phyloP scores from a whole-genome alignment of 257 asterid genomes.

The Solanum tacnaense region DNA sequence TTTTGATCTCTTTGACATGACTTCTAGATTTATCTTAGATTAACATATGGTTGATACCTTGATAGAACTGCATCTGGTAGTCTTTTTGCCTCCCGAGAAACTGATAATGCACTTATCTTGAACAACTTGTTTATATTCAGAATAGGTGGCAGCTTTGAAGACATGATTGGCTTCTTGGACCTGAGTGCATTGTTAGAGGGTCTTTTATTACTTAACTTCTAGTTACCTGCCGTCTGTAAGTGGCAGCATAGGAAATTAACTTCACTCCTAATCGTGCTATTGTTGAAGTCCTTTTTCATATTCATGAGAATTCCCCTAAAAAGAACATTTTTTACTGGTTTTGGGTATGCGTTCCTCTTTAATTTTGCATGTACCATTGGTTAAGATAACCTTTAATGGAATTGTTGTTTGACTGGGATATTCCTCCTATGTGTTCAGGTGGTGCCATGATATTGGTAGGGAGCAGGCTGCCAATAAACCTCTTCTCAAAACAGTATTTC shows the following conservation, averaged over 20 bases:
- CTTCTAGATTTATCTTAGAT: background rate
- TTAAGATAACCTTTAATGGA: background rate
- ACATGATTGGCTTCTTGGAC: background rate
- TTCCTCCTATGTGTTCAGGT: slow-evolving; percentile 4
- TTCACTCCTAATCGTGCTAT: background rate
- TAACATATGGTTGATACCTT: background rate
- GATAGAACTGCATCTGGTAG: background rate
- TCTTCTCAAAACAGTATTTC: slow-evolving; percentile 23
- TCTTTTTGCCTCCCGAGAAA: background rate
- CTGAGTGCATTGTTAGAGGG: background rate
- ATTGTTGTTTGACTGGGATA: background rate
- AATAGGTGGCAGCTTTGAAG: background rate
- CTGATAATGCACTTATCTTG: background rate
- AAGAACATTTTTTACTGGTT: background rate
- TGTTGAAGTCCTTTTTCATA: background rate
- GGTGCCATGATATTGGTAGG: slow-evolving; percentile 31
- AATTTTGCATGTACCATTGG: background rate
- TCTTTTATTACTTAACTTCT: background rate
- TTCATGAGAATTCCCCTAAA: background rate
- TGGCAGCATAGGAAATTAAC: background rate
- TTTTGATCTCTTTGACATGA: background rate
- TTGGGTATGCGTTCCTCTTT: background rate
- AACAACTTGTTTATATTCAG: background rate
- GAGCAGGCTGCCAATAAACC: slow-evolving; percentile 27
- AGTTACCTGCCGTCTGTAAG: background rate